Evolutionary conservation across 2,329 filamentous ascomycete species (phyloP).

Genomic region (Stagonosporopsis tanaceti): DNA sequence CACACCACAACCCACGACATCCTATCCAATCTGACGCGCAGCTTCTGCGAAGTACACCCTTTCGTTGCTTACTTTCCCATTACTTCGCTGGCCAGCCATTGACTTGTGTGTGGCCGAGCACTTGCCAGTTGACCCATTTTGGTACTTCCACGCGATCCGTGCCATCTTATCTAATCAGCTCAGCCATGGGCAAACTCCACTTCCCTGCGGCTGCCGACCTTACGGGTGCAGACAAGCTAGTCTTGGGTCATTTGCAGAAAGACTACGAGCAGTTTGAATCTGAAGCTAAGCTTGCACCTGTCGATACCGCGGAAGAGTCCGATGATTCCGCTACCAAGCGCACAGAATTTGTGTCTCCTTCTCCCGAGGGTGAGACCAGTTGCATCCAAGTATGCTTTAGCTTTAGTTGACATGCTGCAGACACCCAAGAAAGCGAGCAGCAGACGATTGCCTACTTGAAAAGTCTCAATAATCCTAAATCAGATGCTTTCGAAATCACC

Average conservation of each 20-base stretch:
- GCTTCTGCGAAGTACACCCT: not conserved
- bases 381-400: no score
- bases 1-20: slow-evolving; percentile 4
- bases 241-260: slow-evolving; percentile 40
- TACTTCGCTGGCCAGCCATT: slow-evolving; percentile 10
- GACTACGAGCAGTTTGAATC: slow-evolving; percentile 35
- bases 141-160: not conserved
- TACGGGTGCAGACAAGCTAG: slow-evolving; percentile 41
- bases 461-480: slow-evolving; percentile 59
- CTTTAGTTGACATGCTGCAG: slow-evolving; percentile 20
- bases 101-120: slow-evolving; percentile 9
- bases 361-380: slow-evolving; percentile 38
- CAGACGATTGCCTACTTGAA: slow-evolving; percentile 56
- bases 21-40: not conserved
- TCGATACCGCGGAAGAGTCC: slow-evolving; percentile 32
- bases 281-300: not conserved
- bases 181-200: slow-evolving; percentile 40
- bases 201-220: slow-evolving; percentile 44
- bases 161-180: slow-evolving; percentile 6
- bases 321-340: slow-evolving; percentile 37
- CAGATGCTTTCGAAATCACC: slow-evolving; percentile 62
- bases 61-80: not conserved
- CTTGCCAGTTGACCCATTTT: not conserved
- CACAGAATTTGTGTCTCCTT: slow-evolving; percentile 38
- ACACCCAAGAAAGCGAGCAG: slow-evolving; percentile 40